Evolutionary conservation across 2,329 filamentous ascomycete genomes (phyloP).

Genomic region (Eutypella sp.): DNA sequence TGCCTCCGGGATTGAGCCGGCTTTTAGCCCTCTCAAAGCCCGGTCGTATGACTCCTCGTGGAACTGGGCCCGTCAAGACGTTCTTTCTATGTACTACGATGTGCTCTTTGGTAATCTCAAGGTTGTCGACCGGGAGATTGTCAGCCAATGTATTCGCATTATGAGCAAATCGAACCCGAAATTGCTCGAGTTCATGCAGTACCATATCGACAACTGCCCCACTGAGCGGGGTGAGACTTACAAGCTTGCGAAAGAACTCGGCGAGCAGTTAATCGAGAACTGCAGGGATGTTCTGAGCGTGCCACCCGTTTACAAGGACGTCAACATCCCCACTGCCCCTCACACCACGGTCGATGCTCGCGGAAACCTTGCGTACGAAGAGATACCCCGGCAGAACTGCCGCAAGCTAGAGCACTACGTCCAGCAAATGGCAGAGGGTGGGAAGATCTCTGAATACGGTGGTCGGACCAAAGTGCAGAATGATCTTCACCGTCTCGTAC

Average conservation of each 20-base stretch:
- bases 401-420: conserved; percentile 98
- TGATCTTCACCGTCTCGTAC: conserved; percentile 91
- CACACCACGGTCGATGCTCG: conserved; percentile 88
- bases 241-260: conserved; percentile 92
- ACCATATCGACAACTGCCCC: conserved; percentile 98
- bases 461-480: conserved; percentile 98
- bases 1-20: conserved; percentile 86
- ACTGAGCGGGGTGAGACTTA: conserved; percentile 97
- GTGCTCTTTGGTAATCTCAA: conserved; percentile 95
- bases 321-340: conserved; percentile 84
- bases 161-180: conserved; percentile 99
- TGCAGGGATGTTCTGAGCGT: conserved; percentile 85
- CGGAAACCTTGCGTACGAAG: conserved; percentile 88
- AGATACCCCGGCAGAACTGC: conserved; percentile 80
- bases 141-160: conserved; percentile 96
- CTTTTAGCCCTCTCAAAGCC: conserved; percentile 90
- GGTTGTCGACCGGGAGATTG: conserved; percentile 93
- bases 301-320: conserved; percentile 92
- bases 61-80: conserved; percentile 99
- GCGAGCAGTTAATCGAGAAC: conserved; percentile 91
- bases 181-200: conserved; percentile 98
- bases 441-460: conserved; percentile 97
- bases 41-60: conserved; percentile 96
- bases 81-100: conserved; percentile 97
- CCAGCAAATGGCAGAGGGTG: conserved; percentile 95